Base-by-base conservation (phyloP, 805 yeast genomes). In the Cyberlindnera subsufficiens region DNA sequence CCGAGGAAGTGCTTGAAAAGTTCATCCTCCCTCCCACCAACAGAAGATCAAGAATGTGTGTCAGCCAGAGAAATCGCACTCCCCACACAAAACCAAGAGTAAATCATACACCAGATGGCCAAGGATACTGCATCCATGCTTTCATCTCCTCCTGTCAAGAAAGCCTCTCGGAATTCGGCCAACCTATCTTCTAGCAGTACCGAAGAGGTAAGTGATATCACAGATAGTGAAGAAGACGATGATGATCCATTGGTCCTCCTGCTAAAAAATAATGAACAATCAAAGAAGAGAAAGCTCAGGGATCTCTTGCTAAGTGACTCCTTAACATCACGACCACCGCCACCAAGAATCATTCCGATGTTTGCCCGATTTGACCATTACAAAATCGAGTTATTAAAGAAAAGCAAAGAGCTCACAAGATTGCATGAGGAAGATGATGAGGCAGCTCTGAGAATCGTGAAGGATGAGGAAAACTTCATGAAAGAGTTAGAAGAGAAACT, bases 371-470 rank as follows among this genome's bases (percentile, higher is more conserved):
- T 22, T 22, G 27, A 22, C 27, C 14, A 30, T 18, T 11, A 16
- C 11, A 25, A 18, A 5, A 18, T 44, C 17, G 42, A 42, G 8
- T 17, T 33, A 6, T 35, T 45, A 40, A 40, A 31, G 30, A 42
- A 31, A 35, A 44, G 48, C 30, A 37, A 36, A 5, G 42, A 42
- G 19, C 33, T 47, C 9, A 8, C 22, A 5, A 16, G 36, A 15
- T 29, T 35, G n/a, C 51, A 47, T 18, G 22, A 38, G 27, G 27
- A 44, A 15, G 51, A 44, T 18, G 51, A 47, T 32, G 22, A 30
- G 7, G 32, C 29, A 8, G 48, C 51, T 3, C 3, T 35, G 29
- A 31, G 11, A 9, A 32, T 39, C 4, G 20, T 47, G 14, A 36
- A 22, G 20, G 39, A 36, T 17, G 47, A 47, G 16, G 49, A 47